A percentile compares a stretch with the other conserved stretches of the same genome.
phyloP scores from a whole-genome alignment of 257 asterid species.

The Rauvolfia tetraphylla region DNA sequence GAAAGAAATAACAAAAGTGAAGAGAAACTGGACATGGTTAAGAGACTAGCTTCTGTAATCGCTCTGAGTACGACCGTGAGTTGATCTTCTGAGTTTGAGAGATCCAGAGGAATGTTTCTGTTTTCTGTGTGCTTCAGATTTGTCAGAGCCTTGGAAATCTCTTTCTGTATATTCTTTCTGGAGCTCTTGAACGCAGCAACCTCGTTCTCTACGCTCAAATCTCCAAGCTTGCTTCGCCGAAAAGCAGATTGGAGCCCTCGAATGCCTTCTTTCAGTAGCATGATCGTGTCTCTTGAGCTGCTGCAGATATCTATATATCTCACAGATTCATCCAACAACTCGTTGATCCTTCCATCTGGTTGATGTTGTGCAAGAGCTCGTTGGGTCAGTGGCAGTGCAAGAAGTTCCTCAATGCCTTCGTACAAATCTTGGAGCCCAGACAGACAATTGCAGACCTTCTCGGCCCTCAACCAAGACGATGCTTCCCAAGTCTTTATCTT shows the following conservation, averaged over 20 bases:
- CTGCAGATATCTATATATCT: conserved; percentile 29
- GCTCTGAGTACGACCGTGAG: conserved; percentile 14
- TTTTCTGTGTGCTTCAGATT: conserved; percentile 22
- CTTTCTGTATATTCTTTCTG: conserved; percentile 28
- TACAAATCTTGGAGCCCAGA: conserved; percentile 28
- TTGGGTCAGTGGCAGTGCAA: conserved; percentile 25
- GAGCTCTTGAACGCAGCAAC: conserved; percentile 15
- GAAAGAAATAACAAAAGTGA: conserved; percentile 27
- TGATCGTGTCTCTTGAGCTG: conserved; percentile 27
- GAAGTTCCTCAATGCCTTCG: conserved; percentile 30
- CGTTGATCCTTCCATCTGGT: conserved; percentile 20
- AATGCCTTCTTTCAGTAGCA: conserved; percentile 25
- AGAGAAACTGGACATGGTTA: conserved; percentile 25
- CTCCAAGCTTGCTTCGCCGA: conserved; percentile 33
- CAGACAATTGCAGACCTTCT: conserved; percentile 18
- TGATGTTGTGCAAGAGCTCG: conserved; percentile 22
- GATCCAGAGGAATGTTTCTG: neutral
- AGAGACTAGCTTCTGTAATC: conserved; percentile 25
- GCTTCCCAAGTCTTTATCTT: conserved; percentile 30
- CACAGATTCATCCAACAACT: conserved; percentile 30
- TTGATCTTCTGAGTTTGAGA: conserved; percentile 17
- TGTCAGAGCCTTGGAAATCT: conserved; percentile 17
- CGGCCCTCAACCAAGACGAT: conserved; percentile 12
- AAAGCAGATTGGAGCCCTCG: conserved; percentile 31
- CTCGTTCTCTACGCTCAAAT: conserved; percentile 13